Conservation (phyloP, 805 yeast species). For the Zygoascus flipseniorum region DNA sequence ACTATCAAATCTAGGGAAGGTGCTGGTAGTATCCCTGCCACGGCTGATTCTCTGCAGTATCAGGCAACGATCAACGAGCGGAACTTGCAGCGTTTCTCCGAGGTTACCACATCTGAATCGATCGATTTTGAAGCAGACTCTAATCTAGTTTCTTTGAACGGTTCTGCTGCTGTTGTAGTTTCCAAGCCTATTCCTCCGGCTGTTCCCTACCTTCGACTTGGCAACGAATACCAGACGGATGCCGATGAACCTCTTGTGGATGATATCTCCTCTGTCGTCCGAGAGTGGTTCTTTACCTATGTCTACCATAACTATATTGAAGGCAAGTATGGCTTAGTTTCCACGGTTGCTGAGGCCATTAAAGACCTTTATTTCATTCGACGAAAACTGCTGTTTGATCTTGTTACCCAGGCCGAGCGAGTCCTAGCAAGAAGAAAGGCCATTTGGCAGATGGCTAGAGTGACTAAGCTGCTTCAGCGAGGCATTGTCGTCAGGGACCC, state of each 20-base stretch:
- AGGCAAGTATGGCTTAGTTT: slow-evolving; percentile 21
- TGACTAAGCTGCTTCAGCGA: slow-evolving; percentile 25
- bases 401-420: slow-evolving; percentile 23
- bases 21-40: slow-evolving; percentile 18
- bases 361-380: slow-evolving; percentile 22
- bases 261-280: slow-evolving; percentile 26
- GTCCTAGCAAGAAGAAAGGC: slow-evolving; percentile 22
- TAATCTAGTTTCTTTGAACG: background rate
- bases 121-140: background rate
- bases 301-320: slow-evolving; percentile 20
- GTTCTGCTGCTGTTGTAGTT: background rate
- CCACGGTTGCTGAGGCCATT: slow-evolving; percentile 19
- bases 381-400: slow-evolving; percentile 19
- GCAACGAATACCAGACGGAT: slow-evolving; percentile 15
- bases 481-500: slow-evolving; percentile 27
- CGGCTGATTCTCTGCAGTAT: slow-evolving; percentile 19
- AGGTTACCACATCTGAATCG: slow-evolving; percentile 20
- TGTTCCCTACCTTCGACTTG: slow-evolving; percentile 18
- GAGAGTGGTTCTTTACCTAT: slow-evolving; percentile 26
- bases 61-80: slow-evolving; percentile 24
- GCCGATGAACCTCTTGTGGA: slow-evolving; percentile 23
- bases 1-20: background rate
- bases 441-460: slow-evolving; percentile 25
- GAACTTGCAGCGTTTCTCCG: slow-evolving; percentile 17
- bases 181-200: slow-evolving; percentile 18